A percentile compares a stretch with the other conserved stretches of the same genome.
These are phyloP conservation scores for Rubroboletus pulcherrimus DNA, from an alignment of 768 basidiomycete species.

Conservation along the genomic window DNA sequence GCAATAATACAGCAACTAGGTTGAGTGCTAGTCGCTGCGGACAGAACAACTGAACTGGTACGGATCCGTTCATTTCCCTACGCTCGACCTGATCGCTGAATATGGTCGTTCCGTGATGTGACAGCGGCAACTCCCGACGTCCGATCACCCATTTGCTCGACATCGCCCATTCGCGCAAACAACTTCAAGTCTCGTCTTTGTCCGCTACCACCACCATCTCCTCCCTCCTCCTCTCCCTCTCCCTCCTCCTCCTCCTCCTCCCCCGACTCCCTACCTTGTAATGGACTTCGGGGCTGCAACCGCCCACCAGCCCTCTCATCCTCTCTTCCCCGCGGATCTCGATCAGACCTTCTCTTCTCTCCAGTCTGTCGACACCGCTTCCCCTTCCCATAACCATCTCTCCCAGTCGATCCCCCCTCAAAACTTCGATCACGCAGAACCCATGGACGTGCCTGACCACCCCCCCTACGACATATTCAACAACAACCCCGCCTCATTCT, in stretches of 20 bases:
- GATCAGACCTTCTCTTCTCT: constrained; percentile 52
- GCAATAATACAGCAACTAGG: constrained; percentile 6
- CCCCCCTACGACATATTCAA: constrained; percentile 63
- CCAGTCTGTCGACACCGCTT: constrained; percentile 37
- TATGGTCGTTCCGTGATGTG: constrained; percentile 35
- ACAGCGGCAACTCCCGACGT: constrained; percentile 52
- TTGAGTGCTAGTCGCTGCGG: neutral
- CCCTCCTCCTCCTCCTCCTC: constrained; percentile 30
- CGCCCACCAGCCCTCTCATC: constrained; percentile 35
- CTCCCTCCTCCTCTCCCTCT: constrained; percentile 11
- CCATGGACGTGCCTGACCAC: constrained; percentile 56
- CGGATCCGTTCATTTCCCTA: constrained; percentile 24
- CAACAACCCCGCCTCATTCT: constrained; percentile 43
- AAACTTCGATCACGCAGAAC: constrained; percentile 49
- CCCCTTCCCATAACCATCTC: constrained; percentile 37
- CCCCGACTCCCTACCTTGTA: constrained; percentile 31
- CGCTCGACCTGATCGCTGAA: constrained; percentile 37
- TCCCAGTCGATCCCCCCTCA: constrained; percentile 35
- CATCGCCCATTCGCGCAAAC: constrained; percentile 31
- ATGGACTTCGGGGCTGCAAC: constrained; percentile 49
- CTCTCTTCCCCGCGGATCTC: constrained; percentile 53
- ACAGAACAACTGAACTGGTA: constrained; percentile 22
- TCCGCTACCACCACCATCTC: constrained; percentile 27
- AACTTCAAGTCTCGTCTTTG: constrained; percentile 31
- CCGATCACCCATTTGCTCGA: constrained; percentile 51